phyloP scores from a whole-genome alignment of 192 early-diverging fungal species.

The Coemansia sp. region DNA sequence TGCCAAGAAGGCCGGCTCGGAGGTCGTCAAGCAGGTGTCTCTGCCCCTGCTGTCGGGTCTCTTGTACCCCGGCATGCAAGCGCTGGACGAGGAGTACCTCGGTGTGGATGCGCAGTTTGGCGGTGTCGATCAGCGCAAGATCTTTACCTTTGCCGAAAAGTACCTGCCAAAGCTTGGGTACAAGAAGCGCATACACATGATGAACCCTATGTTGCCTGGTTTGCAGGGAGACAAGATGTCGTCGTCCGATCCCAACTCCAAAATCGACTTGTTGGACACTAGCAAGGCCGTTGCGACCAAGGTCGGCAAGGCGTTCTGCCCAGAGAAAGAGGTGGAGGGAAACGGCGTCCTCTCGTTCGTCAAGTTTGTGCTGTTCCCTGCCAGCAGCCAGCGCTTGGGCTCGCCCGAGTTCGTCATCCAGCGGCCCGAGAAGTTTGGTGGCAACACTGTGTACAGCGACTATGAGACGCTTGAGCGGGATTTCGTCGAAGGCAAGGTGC shows the following conservation, averaged over 20 bases:
- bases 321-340: constrained; percentile 86
- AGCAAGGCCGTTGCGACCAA: constrained; percentile 77
- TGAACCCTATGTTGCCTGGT: constrained; percentile 98
- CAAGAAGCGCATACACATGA: constrained; percentile 94
- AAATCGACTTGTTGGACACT: constrained; percentile 94
- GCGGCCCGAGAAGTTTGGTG: constrained; percentile 90
- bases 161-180: constrained; percentile 91
- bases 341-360: constrained; percentile 93
- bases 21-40: constrained; percentile 96
- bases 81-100: constrained; percentile 96
- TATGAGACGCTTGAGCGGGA: constrained; percentile 78
- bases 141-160: constrained; percentile 96
- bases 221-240: constrained; percentile 94
- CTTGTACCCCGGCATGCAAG: constrained; percentile 97
- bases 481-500: constrained; percentile 82
- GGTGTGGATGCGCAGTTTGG: constrained; percentile 93
- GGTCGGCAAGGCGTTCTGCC: constrained; percentile 95
- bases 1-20: constrained; percentile 96
- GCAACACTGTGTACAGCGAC: constrained; percentile 70
- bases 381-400: constrained; percentile 63
- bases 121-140: constrained; percentile 99
- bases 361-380: constrained; percentile 87
- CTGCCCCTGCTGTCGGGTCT: constrained; percentile 87
- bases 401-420: constrained; percentile 59
- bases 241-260: constrained; percentile 93